Conservation (phyloP, 306 rosid species). For the Cucurbita pepo region DNA sequence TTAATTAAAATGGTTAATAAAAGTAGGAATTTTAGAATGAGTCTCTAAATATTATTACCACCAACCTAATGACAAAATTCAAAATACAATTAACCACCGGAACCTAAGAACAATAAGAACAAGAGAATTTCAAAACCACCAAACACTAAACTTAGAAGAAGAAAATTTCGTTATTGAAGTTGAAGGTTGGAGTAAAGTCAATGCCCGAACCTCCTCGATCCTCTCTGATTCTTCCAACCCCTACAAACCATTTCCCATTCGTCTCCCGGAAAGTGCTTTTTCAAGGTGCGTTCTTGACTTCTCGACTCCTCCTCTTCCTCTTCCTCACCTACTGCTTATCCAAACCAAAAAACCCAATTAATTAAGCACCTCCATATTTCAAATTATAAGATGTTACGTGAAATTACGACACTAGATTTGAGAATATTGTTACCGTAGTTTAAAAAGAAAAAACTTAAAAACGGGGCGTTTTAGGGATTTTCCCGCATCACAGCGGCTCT, state of each 20-base stretch:
- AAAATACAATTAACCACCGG: background rate
- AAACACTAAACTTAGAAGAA: background rate
- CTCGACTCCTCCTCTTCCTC: background rate
- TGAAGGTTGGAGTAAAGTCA: background rate
- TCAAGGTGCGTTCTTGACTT: slow-evolving; percentile 9
- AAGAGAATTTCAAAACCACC: background rate
- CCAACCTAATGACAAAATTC: background rate
- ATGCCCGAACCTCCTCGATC: background rate
- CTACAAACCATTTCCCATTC: background rate
- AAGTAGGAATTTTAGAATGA: background rate
- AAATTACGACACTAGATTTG: background rate
- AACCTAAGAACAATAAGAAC: background rate
- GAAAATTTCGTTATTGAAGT: background rate
- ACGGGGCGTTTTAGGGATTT: background rate
- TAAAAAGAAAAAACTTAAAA: background rate
- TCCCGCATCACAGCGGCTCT: slow-evolving; percentile 38
- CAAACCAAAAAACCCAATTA: too few species aligned
- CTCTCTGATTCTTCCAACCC: too few species aligned
- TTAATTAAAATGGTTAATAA: background rate
- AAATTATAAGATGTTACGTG: too few species aligned
- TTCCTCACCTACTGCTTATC: background rate
- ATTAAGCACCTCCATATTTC: too few species aligned
- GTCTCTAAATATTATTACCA: background rate
- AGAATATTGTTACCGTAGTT: background rate
- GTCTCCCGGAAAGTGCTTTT: background rate